Conservation (phyloP, 768 basidiomycete genomes). For the Pholiota conissans region DNA sequence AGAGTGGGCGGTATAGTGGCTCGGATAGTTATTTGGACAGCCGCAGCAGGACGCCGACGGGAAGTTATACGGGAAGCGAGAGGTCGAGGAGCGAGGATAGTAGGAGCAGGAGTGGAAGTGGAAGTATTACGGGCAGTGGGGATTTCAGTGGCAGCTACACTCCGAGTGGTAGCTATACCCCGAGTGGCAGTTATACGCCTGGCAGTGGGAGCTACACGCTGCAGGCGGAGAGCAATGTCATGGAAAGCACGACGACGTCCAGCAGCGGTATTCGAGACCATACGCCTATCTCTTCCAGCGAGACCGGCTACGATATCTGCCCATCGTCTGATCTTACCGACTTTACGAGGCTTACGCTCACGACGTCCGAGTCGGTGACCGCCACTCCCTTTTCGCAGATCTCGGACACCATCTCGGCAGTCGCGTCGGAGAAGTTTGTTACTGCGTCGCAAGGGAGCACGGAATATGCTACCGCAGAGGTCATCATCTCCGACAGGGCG, state of each 20-base stretch:
- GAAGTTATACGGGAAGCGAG: conserved; percentile 11
- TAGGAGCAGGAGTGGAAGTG: conserved; percentile 18
- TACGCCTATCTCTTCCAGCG: conserved; percentile 40
- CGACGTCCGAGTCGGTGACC: conserved; percentile 25
- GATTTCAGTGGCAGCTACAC: no score
- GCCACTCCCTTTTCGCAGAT: conserved; percentile 35
- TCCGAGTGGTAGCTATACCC: conserved; percentile 18
- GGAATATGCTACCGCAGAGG: conserved; percentile 44
- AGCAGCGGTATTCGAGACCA: conserved; percentile 21
- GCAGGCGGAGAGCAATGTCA: conserved; percentile 2
- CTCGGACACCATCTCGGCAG: conserved; percentile 32
- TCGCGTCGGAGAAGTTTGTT: conserved; percentile 39
- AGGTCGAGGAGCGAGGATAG: conserved; percentile 42
- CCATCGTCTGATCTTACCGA: conserved; percentile 50
- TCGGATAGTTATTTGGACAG: conserved; percentile 10
- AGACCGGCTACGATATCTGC: conserved; percentile 56
- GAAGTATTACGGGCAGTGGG: conserved; percentile 18
- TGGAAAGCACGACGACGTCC: conserved; percentile 14
- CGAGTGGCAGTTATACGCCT: conserved; percentile 28
- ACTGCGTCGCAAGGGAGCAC: conserved; percentile 52
- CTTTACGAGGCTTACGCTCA: conserved; percentile 34
- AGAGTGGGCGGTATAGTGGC: conserved; percentile 9
- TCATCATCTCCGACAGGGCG: conserved; percentile 30
- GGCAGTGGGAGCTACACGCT: conserved; percentile 27
- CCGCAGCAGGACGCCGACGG: not conserved